These are phyloP conservation scores for Candida odintsovae DNA, from an alignment of 805 yeast genomes.

Conservation along the genomic window DNA sequence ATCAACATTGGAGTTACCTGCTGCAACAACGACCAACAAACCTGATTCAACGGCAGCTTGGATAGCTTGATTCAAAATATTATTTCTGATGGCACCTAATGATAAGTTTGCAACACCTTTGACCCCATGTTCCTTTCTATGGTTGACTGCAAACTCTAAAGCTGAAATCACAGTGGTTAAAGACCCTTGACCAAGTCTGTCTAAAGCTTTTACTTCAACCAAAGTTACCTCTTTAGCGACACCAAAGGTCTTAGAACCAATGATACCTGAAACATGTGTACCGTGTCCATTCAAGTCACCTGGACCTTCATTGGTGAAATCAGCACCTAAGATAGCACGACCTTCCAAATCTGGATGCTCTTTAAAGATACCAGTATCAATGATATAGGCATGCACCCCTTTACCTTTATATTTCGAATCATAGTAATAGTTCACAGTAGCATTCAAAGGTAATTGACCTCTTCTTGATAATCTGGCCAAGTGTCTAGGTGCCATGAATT, in stretches of 20 bases:
- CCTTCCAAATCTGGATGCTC: constrained; percentile 60
- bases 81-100: constrained; percentile 66
- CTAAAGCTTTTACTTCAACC: constrained; percentile 72
- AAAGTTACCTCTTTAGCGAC: constrained; percentile 68
- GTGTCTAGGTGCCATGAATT: constrained; percentile 57
- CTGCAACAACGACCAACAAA: constrained; percentile 69
- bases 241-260: constrained; percentile 77
- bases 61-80: constrained; percentile 67
- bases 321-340: constrained; percentile 53
- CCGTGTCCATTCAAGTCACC: constrained; percentile 88
- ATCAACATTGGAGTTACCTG: constrained; percentile 74
- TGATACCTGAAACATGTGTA: constrained; percentile 87
- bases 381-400: constrained; percentile 65
- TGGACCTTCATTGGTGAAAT: constrained; percentile 46
- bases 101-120: constrained; percentile 74
- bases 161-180: constrained; percentile 61
- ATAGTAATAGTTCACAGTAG: constrained; percentile 40
- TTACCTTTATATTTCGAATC: constrained; percentile 44
- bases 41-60: constrained; percentile 73
- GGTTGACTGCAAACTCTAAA: constrained; percentile 62
- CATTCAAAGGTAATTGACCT: constrained; percentile 27
- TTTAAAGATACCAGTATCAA: constrained; percentile 76
- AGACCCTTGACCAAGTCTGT: constrained; percentile 63
- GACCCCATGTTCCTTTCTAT: constrained; percentile 31
- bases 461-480: constrained; percentile 57